Conservation (phyloP, 1,139 yeast species). For the Nakaseomyces delphensis region DNA sequence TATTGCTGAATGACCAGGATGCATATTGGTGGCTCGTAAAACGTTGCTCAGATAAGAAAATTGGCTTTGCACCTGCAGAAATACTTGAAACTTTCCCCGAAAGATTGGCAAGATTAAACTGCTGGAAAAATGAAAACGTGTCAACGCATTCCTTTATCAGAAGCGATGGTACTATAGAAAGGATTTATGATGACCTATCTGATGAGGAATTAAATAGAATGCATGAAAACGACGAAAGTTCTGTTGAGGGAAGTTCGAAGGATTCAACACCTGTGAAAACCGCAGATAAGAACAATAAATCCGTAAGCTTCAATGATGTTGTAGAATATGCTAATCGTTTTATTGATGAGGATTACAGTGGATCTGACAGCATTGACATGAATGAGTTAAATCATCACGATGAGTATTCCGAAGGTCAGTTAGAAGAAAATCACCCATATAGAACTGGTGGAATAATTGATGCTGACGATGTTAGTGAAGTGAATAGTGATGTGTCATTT, state of each 20-base stretch:
- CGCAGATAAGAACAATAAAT: conserved; percentile 24
- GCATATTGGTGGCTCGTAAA: conserved; percentile 95
- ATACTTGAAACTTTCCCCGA: conserved; percentile 87
- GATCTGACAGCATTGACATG: conserved; percentile 9
- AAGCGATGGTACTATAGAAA: conserved; percentile 5
- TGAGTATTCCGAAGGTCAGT: conserved; percentile 23
- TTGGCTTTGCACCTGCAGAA: conserved; percentile 97
- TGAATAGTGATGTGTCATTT: conserved; percentile 31
- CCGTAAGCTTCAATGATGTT: conserved; percentile 34
- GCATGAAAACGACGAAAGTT: background rate
- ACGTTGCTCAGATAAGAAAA: conserved; percentile 56
- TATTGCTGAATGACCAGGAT: conserved; percentile 77
- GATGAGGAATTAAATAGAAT: conserved; percentile 3
- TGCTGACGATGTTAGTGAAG: conserved; percentile 31
- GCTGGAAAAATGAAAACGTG: conserved; percentile 78
- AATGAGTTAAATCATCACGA: conserved; percentile 18
- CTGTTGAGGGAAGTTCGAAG: conserved; percentile 4
- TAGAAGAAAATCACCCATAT: conserved; percentile 9
- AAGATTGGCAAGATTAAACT: conserved; percentile 80
- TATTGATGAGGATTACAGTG: conserved; percentile 21
- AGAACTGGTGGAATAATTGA: conserved; percentile 8
- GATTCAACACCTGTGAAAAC: conserved; percentile 11
- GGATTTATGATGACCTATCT: conserved; percentile 3
- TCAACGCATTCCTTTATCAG: conserved; percentile 17
- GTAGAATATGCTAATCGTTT: conserved; percentile 31